Evolutionary conservation across 2,329 filamentous ascomycete species (phyloP).

Genomic region (Colletotrichum cordylinicola): DNA sequence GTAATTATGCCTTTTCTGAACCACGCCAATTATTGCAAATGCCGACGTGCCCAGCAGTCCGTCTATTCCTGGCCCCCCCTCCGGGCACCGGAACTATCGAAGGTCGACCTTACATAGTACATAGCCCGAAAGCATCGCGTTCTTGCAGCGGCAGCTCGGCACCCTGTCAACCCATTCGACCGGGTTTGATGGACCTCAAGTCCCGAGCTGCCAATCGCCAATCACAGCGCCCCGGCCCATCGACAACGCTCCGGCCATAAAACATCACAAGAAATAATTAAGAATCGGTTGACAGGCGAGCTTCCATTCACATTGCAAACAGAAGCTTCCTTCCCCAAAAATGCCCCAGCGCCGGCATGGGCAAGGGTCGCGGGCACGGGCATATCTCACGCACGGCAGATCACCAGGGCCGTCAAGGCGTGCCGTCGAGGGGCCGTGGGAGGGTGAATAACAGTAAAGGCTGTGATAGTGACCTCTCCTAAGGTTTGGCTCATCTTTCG

Average conservation of each 20-base stretch:
- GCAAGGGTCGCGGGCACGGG: background rate
- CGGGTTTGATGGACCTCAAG: background rate
- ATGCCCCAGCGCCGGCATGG: background rate
- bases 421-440: background rate
- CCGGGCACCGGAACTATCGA: background rate
- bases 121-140: background rate
- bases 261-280: background rate
- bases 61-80: background rate
- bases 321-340: background rate
- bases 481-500: background rate
- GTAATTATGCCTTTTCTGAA: background rate
- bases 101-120: background rate
- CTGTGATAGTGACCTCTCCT: accelerated
- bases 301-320: background rate
- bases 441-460: background rate
- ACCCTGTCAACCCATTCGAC: background rate
- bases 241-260: background rate
- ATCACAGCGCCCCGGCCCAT: background rate
- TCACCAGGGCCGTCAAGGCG: background rate
- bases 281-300: background rate
- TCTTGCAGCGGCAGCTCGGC: background rate
- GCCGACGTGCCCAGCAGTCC: background rate
- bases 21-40: background rate
- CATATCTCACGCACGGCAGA: background rate
- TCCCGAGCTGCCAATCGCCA: background rate